phyloP scores from a whole-genome alignment of 2,329 filamentous ascomycete species.

The Diaporthe humulicola region DNA sequence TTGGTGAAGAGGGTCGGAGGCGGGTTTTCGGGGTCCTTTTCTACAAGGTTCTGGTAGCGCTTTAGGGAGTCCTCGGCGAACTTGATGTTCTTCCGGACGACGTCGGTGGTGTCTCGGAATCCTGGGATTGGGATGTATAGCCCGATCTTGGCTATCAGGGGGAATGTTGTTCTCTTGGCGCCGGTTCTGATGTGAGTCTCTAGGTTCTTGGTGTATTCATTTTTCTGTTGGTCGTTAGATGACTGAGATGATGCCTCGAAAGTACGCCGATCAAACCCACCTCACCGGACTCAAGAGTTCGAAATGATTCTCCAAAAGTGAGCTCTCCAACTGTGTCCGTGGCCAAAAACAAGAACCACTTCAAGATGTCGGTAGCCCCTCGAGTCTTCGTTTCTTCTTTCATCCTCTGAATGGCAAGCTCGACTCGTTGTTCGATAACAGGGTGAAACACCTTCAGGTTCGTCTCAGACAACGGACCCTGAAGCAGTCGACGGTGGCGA shows the following conservation, averaged over 20 bases:
- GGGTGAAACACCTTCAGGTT: slow-evolving; percentile 50
- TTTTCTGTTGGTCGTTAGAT: slow-evolving; percentile 49
- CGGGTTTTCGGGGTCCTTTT: slow-evolving; percentile 11
- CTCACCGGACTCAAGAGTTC: slow-evolving; percentile 63
- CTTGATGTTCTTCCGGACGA: slow-evolving; percentile 1
- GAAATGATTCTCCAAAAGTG: slow-evolving; percentile 67
- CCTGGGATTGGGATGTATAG: slow-evolving; percentile 24
- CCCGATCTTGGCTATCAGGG: slow-evolving; percentile 41
- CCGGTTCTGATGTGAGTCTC: slow-evolving; percentile 43
- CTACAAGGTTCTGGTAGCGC: slow-evolving; percentile 6
- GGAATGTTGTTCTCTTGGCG: slow-evolving; percentile 45
- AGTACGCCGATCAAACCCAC: slow-evolving; percentile 45
- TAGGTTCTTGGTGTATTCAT: slow-evolving; percentile 57
- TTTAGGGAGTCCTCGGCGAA: slow-evolving; percentile 8
- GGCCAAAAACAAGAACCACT: slow-evolving; percentile 66
- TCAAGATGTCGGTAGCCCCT: slow-evolving; percentile 59
- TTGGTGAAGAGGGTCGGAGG: slow-evolving; percentile 53
- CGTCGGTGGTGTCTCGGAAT: slow-evolving; percentile 13
- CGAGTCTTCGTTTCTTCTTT: slow-evolving; percentile 54
- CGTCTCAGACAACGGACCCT: slow-evolving; percentile 54
- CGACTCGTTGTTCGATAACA: slow-evolving; percentile 52
- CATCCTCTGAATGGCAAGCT: slow-evolving; percentile 58
- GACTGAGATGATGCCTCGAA: rapidly evolving
- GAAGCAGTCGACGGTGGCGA: slow-evolving; percentile 56
- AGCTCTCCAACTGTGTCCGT: slow-evolving; percentile 68